Evolutionary conservation across 163 green algal species (phyloP).

Genomic region (Chlamydomonas reinhardtii): DNA sequence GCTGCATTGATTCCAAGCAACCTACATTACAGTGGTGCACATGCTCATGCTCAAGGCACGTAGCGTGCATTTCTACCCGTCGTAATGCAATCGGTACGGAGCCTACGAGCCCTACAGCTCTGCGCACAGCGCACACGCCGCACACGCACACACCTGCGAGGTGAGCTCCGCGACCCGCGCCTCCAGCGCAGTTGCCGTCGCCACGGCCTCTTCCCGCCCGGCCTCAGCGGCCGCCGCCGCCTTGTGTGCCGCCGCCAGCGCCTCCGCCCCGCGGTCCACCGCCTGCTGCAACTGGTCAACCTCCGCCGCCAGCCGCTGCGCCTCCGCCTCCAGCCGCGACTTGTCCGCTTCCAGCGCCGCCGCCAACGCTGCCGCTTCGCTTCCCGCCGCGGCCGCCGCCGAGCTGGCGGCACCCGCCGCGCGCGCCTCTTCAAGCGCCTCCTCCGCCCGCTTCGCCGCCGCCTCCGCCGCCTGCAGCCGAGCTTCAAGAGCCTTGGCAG

Average conservation of each 20-base stretch:
- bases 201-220: neutral
- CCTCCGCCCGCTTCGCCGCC: neutral
- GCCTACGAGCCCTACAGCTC: too few relatives aligned
- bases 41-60: too few relatives aligned
- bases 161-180: neutral
- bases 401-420: neutral
- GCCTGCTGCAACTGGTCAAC: neutral
- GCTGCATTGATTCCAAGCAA: too few relatives aligned
- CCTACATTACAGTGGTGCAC: too few relatives aligned
- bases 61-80: too few relatives aligned
- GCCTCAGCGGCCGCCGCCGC: neutral
- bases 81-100: too few relatives aligned
- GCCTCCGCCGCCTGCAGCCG: neutral
- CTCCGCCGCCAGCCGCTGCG: neutral
- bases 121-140: too few relatives aligned
- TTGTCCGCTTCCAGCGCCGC: neutral
- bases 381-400: neutral
- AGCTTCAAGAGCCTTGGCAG: neutral
- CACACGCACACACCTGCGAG: neutral
- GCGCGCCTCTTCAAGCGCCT: neutral
- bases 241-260: neutral
- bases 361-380: neutral
- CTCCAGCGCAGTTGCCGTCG: neutral
- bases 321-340: constrained; percentile 9
- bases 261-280: neutral